These are phyloP conservation scores for Crucibulum laeve DNA, from an alignment of 768 basidiomycete genomes.

Conservation along the genomic window DNA sequence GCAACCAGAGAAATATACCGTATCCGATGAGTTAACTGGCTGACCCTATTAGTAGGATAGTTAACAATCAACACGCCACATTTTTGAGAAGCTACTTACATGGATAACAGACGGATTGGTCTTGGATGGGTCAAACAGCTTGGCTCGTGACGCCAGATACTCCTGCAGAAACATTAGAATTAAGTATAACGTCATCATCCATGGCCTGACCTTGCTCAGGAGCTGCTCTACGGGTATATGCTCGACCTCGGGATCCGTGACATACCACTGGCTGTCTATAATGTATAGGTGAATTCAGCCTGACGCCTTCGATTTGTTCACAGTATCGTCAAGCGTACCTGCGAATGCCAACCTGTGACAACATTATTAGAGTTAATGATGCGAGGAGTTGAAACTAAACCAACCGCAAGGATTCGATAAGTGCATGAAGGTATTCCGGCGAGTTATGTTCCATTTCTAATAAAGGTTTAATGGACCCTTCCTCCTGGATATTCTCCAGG, in stretches of 20 bases:
- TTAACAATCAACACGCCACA: no score
- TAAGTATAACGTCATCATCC: neutral
- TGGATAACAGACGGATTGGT: conserved; percentile 64
- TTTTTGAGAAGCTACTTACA: no score
- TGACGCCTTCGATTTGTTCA: neutral
- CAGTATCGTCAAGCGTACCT: conserved; percentile 33
- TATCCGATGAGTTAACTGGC: conserved; percentile 84
- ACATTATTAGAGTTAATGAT: conserved; percentile 1
- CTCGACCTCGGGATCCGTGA: conserved; percentile 82
- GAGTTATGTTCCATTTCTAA: conserved; percentile 89
- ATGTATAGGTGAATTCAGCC: neutral
- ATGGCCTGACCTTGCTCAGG: conserved; percentile 65
- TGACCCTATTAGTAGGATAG: conserved; percentile 71
- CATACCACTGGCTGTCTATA: conserved; percentile 82
- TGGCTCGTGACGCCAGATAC: conserved; percentile 78
- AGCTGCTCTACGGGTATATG: conserved; percentile 79
- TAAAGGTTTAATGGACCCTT: conserved; percentile 64
- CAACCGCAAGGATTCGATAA: conserved; percentile 82
- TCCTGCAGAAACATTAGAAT: conserved; percentile 39
- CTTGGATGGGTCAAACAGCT: conserved; percentile 67
- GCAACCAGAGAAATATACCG: conserved; percentile 84
- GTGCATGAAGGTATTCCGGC: conserved; percentile 78
- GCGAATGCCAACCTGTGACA: conserved; percentile 62
- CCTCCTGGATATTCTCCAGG: conserved; percentile 78
- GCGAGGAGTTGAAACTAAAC: conserved; percentile 12